Evolutionary conservation across 805 yeast genomes (phyloP), one percentile per base, ranked within the genome.

Genomic region (Starmerella khaoyaiensis): DNA sequence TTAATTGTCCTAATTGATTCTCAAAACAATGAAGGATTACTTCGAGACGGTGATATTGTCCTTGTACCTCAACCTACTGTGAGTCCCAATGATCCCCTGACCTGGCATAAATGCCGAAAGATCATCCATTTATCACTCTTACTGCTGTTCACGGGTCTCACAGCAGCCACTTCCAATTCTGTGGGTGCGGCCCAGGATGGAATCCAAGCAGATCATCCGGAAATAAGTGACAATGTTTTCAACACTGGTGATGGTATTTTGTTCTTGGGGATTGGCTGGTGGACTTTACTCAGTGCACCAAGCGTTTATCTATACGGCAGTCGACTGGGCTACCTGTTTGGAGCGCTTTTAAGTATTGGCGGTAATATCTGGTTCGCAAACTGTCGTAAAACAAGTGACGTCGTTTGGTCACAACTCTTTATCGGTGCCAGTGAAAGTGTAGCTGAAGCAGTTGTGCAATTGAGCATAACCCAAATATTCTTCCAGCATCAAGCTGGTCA

Each of bases 401-500:
- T 82, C 0, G 69, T 79, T 30, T 76, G 82, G 82, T 75, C 81
- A 1, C 87, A 79, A 56, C 57, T 79, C 29, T 78, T 79, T 55
- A 81, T 77, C 16, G 90, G 90, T n/a, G 74, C 77, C 15, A 67
- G 76, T n/a, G 87, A 79, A 55, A 68, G 80, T n/a, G 77, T 81
- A 54, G 79, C 78, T 26, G 93, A 80, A 55, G 72, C 81, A 4
- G 74, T 83, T 54, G 42, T 84, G 67, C 61, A 68, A 71, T 49
- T 76, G 74, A 31, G 65, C 68, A 49, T 69, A 19, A 63, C 83
- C 2, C 93, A 82, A 53, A 68, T 79, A 53, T 81, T 72, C 53
- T 81, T 67, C 58, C 78, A 74, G 46, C 93, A 81, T 55, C 84
- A 80, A 52, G 62, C 80, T 18, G 83, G 86, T 35, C 63, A 75